Conservation (phyloP, 1,284 basidiomycete species). For the Malassezia sympodialis region DNA sequence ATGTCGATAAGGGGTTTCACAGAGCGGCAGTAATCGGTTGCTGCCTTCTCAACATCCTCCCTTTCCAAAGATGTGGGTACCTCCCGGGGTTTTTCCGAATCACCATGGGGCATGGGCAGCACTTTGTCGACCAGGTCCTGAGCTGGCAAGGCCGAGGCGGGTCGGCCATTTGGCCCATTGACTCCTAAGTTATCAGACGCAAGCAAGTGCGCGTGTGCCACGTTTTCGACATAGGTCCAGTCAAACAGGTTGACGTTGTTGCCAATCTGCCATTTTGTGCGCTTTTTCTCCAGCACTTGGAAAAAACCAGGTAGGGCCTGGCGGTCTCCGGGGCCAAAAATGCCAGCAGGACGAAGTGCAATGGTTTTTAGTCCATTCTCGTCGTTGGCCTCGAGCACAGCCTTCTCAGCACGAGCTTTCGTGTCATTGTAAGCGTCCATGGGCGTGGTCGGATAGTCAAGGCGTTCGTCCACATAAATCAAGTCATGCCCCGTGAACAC, state of each 20-base stretch:
- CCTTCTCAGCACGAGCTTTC: conserved; percentile 68
- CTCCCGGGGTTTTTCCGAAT: conserved; percentile 19
- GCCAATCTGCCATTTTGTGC: conserved; percentile 88
- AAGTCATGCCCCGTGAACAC: conserved; percentile 76
- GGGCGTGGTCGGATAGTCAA: conserved; percentile 63
- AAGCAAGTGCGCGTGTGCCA: conserved; percentile 85
- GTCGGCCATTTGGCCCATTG: conserved; percentile 38
- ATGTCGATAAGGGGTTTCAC: conserved; percentile 19
- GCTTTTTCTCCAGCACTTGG: conserved; percentile 64
- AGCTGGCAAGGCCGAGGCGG: conserved; percentile 17
- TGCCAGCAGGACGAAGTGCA: conserved; percentile 83
- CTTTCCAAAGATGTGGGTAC: conserved; percentile 37
- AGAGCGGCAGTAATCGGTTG: conserved; percentile 36
- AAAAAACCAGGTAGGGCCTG: conserved; percentile 74
- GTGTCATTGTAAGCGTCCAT: conserved; percentile 92
- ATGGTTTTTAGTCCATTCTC: conserved; percentile 69
- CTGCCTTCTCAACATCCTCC: conserved; percentile 27
- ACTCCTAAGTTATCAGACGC: conserved; percentile 70
- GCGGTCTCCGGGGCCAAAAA: conserved; percentile 90
- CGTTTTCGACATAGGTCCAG: conserved; percentile 94
- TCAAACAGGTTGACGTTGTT: conserved; percentile 89
- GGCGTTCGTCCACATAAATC: conserved; percentile 78
- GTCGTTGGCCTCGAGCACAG: conserved; percentile 76
- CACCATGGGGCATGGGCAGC: conserved; percentile 21
- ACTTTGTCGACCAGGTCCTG: conserved; percentile 48